phyloP scores from a whole-genome alignment of 2,329 filamentous ascomycete species.

The Didymella segeticola region DNA sequence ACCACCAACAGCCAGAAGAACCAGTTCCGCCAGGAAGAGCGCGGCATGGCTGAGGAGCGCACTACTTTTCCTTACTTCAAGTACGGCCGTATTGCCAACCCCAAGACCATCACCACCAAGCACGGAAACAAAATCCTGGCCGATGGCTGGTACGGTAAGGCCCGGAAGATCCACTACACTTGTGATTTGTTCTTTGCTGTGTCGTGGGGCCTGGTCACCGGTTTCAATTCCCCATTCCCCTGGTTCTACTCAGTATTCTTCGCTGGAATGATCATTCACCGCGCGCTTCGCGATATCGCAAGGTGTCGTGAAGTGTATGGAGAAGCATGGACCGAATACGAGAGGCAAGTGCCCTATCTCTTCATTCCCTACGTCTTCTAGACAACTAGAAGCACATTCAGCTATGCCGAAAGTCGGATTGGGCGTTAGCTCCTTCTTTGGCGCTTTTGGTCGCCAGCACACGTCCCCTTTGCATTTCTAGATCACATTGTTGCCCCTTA shows the following conservation, averaged over 20 bases:
- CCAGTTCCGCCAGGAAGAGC: slow-evolving; percentile 81
- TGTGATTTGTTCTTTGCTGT: slow-evolving; percentile 81
- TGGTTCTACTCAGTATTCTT: slow-evolving; percentile 93
- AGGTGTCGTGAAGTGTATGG: slow-evolving; percentile 81
- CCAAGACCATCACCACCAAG: slow-evolving; percentile 75
- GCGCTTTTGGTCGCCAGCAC: slow-evolving; percentile 13
- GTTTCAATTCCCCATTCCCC: slow-evolving; percentile 80
- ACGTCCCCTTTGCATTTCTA: slow-evolving; percentile 3
- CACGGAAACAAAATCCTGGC: slow-evolving; percentile 78
- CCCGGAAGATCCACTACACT: slow-evolving; percentile 81
- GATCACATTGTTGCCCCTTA: slow-evolving; percentile 8
- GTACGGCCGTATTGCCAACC: slow-evolving; percentile 83
- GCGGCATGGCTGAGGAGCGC: slow-evolving; percentile 71
- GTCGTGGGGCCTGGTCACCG: slow-evolving; percentile 81
- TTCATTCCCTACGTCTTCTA: slow-evolving; percentile 69
- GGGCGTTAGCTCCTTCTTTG: background rate
- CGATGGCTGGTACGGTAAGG: slow-evolving; percentile 80
- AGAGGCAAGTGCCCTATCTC: slow-evolving; percentile 78
- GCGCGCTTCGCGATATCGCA: slow-evolving; percentile 76
- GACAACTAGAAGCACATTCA: background rate
- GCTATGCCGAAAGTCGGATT: background rate
- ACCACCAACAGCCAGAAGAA: slow-evolving; percentile 95
- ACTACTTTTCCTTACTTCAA: slow-evolving; percentile 90
- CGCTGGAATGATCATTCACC: slow-evolving; percentile 78
- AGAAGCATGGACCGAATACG: slow-evolving; percentile 81